Evolutionary conservation across 768 basidiomycete species (phyloP), one percentile per base, ranked within the genome.

Genomic region (Scleroderma bovista): DNA sequence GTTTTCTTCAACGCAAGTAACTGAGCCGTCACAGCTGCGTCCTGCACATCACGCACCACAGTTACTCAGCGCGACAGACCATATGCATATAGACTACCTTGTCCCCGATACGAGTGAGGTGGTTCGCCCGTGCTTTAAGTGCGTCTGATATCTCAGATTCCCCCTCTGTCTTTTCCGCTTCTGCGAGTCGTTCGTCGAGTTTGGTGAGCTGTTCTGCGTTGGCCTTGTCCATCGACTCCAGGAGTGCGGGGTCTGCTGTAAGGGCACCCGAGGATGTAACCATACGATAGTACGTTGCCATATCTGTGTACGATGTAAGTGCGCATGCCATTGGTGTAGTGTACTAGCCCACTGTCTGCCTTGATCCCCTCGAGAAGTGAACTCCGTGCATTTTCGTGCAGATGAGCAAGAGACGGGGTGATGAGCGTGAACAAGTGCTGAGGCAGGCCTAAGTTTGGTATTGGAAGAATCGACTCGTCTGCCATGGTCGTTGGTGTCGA

Each of bases 61-160:
- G 68, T 50, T 70, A 19, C 54, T 53, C 64, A 64, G 61, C 46
- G 57, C 56, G 1, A 54, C 56, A 0, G 63, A 54, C n/a, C 64
- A 53, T 10, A 50, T 48, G 9, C 75, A 2, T 78, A 60, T 1
- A 79, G 69, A 0, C 86, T 62, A 0, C 67, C 54, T 2, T 76
- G 65, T 6, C 76, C 69, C 94, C 95, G 57, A 97, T 96, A 56
- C 79, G 75, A 11, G 91, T 91, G 8, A 93, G 65, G 69, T 93
- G 93, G 55, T 82, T 86, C 17, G 95, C 95, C 54, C 83, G 76
- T 1, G 86, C 87, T 50, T 86, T 81, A 36, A 97, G 74, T 1
- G 84, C 86, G 58, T 98, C 95, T 17, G 83, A 83, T 50, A 97
- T 90, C 67, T 98, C 95, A 1, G 86, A 86, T 66, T 97, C 94